Percentiles rank a stretch among this genome's conserved stretches.
Evolutionary conservation across 192 early-diverging fungal genomes (phyloP).

Genomic region (Gryganskiella cystojenkinii): DNA sequence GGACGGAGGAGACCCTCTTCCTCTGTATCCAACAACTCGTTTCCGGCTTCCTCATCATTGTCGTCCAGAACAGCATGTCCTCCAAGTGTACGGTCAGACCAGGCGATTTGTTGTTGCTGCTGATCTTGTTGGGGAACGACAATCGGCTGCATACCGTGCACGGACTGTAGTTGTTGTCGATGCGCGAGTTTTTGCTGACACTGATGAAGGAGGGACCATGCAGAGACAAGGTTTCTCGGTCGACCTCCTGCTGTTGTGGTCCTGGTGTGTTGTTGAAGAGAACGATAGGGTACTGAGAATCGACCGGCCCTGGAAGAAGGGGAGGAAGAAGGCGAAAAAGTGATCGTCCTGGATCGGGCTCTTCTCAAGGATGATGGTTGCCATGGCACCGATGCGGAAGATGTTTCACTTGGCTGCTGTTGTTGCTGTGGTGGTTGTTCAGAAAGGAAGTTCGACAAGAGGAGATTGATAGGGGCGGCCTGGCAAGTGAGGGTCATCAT

Average conservation of each 20-base stretch:
- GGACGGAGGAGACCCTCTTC: constrained; percentile 13
- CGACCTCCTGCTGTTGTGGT: no score
- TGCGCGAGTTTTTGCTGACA: no score
- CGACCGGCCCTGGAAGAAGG: no score
- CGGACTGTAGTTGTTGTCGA: neutral
- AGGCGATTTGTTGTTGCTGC: neutral
- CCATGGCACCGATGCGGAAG: neutral
- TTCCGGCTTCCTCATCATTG: constrained; percentile 40
- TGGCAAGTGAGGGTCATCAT: neutral
- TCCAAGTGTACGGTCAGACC: constrained; percentile 22
- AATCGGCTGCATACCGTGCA: neutral
- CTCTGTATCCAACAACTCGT: constrained; percentile 48
- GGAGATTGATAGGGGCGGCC: neutral
- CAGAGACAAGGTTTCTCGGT: no score
- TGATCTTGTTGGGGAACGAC: neutral
- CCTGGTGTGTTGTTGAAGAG: no score
- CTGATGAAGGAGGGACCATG: no score
- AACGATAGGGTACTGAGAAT: no score
- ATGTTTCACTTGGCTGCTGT: neutral
- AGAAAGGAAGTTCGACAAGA: neutral
- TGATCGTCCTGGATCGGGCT: neutral
- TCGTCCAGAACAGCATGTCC: constrained; percentile 46
- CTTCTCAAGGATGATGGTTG: neutral
- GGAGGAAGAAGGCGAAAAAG: no score
- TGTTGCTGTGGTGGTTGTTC: neutral